Percentiles rank a stretch among this genome's conserved stretches.
Evolutionary conservation across 441 rosid species (phyloP).

Genomic region (Syzygium malaccense): DNA sequence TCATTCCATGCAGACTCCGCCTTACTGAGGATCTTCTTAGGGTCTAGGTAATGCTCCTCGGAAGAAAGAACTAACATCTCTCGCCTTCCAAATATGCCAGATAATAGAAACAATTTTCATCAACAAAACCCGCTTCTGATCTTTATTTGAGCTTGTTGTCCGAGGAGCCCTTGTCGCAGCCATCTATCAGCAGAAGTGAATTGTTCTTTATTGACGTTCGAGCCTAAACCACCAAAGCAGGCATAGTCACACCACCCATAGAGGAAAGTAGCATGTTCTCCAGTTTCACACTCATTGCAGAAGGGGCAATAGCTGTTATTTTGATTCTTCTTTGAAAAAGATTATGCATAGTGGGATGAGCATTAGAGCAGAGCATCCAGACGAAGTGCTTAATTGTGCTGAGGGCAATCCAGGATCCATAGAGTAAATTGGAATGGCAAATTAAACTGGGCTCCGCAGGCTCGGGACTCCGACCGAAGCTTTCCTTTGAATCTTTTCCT

Average conservation of each 20-base stretch:
- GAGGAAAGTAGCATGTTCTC: not conserved
- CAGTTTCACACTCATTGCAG: not conserved
- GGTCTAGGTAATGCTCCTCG: not conserved
- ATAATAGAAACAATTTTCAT: not conserved
- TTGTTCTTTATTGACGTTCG: not conserved
- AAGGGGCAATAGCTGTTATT: not conserved
- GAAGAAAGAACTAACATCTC: not conserved
- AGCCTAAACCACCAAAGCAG: not conserved
- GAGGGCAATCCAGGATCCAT: too few species aligned
- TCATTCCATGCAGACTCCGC: not conserved
- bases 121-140: not conserved
- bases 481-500: too few species aligned
- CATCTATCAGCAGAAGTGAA: not conserved
- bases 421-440: too few species aligned
- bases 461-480: too few species aligned
- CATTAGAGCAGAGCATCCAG: too few species aligned
- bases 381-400: too few species aligned
- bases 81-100: not conserved
- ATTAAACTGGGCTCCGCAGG: too few species aligned
- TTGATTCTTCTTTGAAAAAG: rapidly evolving
- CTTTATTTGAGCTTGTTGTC: not conserved
- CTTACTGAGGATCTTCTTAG: not conserved
- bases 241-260: not conserved
- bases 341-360: rapidly evolving
- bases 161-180: not conserved